Evolutionary conservation across 331 rosid genomes (phyloP).

Genomic region (Malus hybrid): DNA sequence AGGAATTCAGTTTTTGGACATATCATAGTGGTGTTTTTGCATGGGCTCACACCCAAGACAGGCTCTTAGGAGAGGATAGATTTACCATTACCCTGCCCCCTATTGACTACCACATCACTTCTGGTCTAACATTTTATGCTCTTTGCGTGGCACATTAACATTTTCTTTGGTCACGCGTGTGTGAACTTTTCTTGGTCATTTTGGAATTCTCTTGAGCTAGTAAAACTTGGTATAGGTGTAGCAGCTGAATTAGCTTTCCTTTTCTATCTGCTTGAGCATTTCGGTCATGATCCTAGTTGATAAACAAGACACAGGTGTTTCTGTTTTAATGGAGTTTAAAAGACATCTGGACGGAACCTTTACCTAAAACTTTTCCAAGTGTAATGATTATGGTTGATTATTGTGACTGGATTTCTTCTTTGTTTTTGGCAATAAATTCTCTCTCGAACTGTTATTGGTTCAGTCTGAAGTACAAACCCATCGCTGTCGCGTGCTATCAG

Average conservation of each 20-base stretch:
- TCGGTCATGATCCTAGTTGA: not conserved
- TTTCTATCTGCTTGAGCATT: not conserved
- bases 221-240: not conserved
- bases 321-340: not conserved
- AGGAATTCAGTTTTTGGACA: not conserved
- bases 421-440: not conserved
- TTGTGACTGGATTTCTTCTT: not conserved
- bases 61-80: not conserved
- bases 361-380: not conserved
- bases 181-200: not conserved
- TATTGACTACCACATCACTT: not conserved
- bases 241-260: not conserved
- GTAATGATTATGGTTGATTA: not conserved
- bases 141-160: not conserved
- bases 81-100: not conserved
- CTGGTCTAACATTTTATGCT: not conserved
- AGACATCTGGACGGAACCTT: not conserved
- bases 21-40: not conserved
- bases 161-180: not conserved
- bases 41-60: not conserved
- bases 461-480: not conserved
- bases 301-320: not conserved
- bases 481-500: not conserved
- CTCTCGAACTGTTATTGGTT: not conserved
- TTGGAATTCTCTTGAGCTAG: not conserved